Conservation (phyloP, 768 basidiomycete genomes). For the Lactarius indigo region DNA sequence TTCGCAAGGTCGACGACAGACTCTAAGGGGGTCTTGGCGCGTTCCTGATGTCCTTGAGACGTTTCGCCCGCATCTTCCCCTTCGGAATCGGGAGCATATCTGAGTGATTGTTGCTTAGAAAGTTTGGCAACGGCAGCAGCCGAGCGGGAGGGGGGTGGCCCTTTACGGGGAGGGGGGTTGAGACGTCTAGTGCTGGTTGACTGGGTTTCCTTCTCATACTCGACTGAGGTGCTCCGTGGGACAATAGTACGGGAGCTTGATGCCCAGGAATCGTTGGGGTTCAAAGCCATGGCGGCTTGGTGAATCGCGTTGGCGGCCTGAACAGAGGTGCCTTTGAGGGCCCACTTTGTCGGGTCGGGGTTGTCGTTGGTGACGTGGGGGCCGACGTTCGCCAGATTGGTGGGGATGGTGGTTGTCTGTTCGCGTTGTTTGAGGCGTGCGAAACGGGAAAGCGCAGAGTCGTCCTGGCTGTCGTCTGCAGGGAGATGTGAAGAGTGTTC, state of each 20-base stretch:
- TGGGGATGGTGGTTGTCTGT: slow-evolving; percentile 29
- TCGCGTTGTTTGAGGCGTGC: slow-evolving; percentile 46
- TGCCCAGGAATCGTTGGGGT: slow-evolving; percentile 66
- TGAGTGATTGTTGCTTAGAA: slow-evolving; percentile 52
- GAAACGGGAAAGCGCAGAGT: slow-evolving; percentile 45
- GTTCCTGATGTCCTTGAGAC: slow-evolving; percentile 34
- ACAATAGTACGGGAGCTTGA: slow-evolving; percentile 46
- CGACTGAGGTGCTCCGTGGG: slow-evolving; percentile 74
- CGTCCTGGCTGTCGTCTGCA: slow-evolving; percentile 33
- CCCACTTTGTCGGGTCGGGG: slow-evolving; percentile 65
- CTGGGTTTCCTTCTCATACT: slow-evolving; percentile 68
- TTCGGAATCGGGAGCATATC: slow-evolving; percentile 67
- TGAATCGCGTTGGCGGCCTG: slow-evolving; percentile 80
- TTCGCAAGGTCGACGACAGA: slow-evolving; percentile 54
- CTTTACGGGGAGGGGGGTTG: slow-evolving; percentile 51
- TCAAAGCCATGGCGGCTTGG: slow-evolving; percentile 56
- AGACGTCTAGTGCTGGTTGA: slow-evolving; percentile 54
- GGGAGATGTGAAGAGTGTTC: slow-evolving; percentile 40
- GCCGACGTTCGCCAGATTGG: slow-evolving; percentile 28
- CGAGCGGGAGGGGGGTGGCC: slow-evolving; percentile 31
- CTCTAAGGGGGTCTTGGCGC: slow-evolving; percentile 70
- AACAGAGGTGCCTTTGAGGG: slow-evolving; percentile 79
- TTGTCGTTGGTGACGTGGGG: slow-evolving; percentile 37
- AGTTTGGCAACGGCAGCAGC: slow-evolving; percentile 35
- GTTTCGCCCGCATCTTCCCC: slow-evolving; percentile 41